Evolutionary conservation across 1,139 yeast genomes (phyloP), one percentile per base, ranked within the genome.

Genomic region (Suhomyces bribrorum): DNA sequence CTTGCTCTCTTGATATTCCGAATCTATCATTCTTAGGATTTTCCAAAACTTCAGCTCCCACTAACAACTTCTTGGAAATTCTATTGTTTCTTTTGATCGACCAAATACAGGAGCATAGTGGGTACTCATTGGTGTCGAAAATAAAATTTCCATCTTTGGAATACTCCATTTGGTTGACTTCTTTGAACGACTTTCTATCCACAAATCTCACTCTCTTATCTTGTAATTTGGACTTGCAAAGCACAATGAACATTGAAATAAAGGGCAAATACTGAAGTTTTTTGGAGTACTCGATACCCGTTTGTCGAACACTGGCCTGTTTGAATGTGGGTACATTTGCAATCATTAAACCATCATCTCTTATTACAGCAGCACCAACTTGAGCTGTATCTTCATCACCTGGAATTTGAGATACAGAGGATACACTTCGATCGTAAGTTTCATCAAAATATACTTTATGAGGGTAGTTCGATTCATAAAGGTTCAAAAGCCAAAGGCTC

Each of bases 331-430:
- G 57, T 1, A 77, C 43, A 2, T 58, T 52, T 0, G 72, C 59
- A 2, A 70, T 42, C 22, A 69, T 62, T 14, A 80, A 55, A 0
- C 83, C 83, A 45, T 77, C 81, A 34, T 73, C 79, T 41, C 81
- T 57, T 2, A 75, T 53, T 7, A 73, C 54, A 2, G 69, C 70
- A 35, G 71, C 49, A 8, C 53, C 49, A 17, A 53, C 3, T 34
- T 25, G 4, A 43, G 18, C 14, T 32, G 26, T 6, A 23, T 32
- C 26, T 34, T 41, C 5, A 26, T 31, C 31, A 39, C 24, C 27
- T 15, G 47, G 43, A 14, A 41, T 17, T 24, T 34, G 34, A 3
- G 40, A 32, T 36, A 47, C 32, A 4, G 44, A 38, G 5, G 29
- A 14, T 14, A 57, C 44, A 20, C 59, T 44, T 36, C 56, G 53